Percentiles rank a stretch among this genome's conserved stretches.
Conservation (phyloP, 768 basidiomycete genomes). For the Hortiboletus flavorubellus region DNA sequence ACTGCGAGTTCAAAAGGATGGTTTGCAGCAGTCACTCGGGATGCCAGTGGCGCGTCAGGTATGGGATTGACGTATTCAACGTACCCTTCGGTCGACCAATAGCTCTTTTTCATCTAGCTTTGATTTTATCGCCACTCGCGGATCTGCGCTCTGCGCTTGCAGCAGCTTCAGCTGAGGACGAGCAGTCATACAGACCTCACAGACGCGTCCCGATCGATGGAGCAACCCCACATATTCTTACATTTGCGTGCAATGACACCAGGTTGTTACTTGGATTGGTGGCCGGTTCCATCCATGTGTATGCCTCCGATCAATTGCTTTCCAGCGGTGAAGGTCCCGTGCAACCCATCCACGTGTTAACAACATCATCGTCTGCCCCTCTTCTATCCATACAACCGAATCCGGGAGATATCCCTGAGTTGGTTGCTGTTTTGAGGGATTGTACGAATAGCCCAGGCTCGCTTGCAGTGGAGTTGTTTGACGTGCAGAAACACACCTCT, state of each 20-base stretch:
- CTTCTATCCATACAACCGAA: slow-evolving; percentile 60
- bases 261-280: slow-evolving; percentile 57
- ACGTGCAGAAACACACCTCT: slow-evolving; percentile 47
- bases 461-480: slow-evolving; percentile 56
- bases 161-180: slow-evolving; percentile 36
- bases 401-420: slow-evolving; percentile 54
- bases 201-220: slow-evolving; percentile 44
- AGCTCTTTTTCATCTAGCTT: slow-evolving; percentile 35
- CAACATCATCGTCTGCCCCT: slow-evolving; percentile 40
- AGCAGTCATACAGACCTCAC: slow-evolving; percentile 48
- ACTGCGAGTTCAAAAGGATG: slow-evolving; percentile 59
- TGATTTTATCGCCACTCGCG: slow-evolving; percentile 57
- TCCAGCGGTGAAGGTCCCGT: slow-evolving; percentile 41
- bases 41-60: slow-evolving; percentile 38
- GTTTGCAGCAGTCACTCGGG: slow-evolving; percentile 60
- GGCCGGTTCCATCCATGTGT: slow-evolving; percentile 58
- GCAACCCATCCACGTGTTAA: slow-evolving; percentile 48
- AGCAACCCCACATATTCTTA: slow-evolving; percentile 49
- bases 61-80: slow-evolving; percentile 11
- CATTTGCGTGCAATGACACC: slow-evolving; percentile 58
- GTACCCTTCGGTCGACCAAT: not conserved
- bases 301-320: slow-evolving; percentile 52
- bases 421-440: slow-evolving; percentile 58
- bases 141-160: slow-evolving; percentile 57
- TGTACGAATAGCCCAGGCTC: slow-evolving; percentile 29